Evolutionary conservation across 768 basidiomycete genomes (phyloP).

Genomic region (Lanmaoa rubissima): DNA sequence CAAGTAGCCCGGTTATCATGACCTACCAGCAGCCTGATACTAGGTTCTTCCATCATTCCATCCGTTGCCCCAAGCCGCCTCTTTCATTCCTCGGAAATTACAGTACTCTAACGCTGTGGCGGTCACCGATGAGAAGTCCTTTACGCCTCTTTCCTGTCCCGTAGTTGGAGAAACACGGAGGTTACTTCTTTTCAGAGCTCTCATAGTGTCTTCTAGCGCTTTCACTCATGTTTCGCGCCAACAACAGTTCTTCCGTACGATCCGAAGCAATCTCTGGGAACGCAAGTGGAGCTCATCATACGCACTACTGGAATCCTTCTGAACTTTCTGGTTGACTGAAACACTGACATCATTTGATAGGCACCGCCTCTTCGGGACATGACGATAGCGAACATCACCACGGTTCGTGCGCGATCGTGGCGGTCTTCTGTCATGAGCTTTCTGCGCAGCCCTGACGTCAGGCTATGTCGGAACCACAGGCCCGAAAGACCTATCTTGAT

Average conservation of each 20-base stretch:
- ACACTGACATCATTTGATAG: slow-evolving; percentile 26
- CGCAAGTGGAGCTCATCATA: slow-evolving; percentile 17
- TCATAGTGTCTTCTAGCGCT: slow-evolving; percentile 12
- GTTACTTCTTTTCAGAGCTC: slow-evolving; percentile 8
- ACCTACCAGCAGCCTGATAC: slow-evolving; percentile 2
- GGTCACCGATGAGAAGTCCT: slow-evolving; percentile 13
- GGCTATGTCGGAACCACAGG: slow-evolving; percentile 1
- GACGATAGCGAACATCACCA: slow-evolving; percentile 6
- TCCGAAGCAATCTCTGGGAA: slow-evolving; percentile 11
- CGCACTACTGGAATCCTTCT: slow-evolving; percentile 11
- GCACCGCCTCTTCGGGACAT: slow-evolving; percentile 13
- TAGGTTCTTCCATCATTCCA: slow-evolving; percentile 15
- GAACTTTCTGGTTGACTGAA: slow-evolving; percentile 12
- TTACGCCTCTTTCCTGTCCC: slow-evolving; percentile 5
- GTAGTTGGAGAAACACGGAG: not conserved
- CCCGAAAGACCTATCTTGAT: not conserved
- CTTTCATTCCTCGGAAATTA: slow-evolving; percentile 33
- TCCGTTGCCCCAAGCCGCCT: slow-evolving; percentile 3
- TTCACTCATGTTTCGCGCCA: not conserved
- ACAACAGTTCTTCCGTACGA: slow-evolving; percentile 5
- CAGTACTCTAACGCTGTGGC: slow-evolving; percentile 6
- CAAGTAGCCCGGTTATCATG: slow-evolving; percentile 7
- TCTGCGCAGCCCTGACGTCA: slow-evolving; percentile 30
- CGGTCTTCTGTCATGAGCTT: slow-evolving; percentile 13
- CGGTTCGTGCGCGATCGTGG: slow-evolving; percentile 6